Evolutionary conservation across 2,329 filamentous ascomycete genomes (phyloP), one percentile per base, ranked within the genome.

Genomic region (Coleophoma eucalyptorum): DNA sequence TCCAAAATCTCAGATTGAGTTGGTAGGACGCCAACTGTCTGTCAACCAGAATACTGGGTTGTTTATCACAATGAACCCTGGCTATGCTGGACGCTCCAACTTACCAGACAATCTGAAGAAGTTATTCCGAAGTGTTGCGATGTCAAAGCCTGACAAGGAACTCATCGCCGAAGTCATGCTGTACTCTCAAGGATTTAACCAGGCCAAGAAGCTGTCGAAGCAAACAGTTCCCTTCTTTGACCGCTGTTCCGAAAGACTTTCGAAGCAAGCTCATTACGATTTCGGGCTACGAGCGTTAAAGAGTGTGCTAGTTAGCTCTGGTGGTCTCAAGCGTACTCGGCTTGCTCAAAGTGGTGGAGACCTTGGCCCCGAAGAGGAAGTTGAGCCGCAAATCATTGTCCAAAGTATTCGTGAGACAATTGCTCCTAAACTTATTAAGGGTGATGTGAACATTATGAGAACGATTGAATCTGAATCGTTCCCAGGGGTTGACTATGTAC

Each of bases 31-130:
- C 50, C 91, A 95, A 60, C 79, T 99, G 44, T 83, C 80, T 56
- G 94, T 99, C 59, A 95, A 96, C 64, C 79, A 81, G 54, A 96
- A 97, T 67, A 97, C 95, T 46, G 94, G 94, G 61, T 94, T 99
- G 67, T 99, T 99, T 76, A 99, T 99, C 68, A 99, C 94, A 37
- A 99, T 99, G 95, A 99, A 99, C 69, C 94, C 94, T 68, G 94
- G 94, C 48, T 99, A 99, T 72, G 94, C 94, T 48, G 94, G 94
- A 51, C 90, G 94, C 71, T 99, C 94, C 46, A 99, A 99, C 71
- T 74, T 99, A 64, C 94, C 94, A 2, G 94, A 99, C 73, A 99
- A 99, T 69, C 72, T 99, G 74, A 99, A 99, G 83, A 99, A 99
- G 73, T 78, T 99, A 38, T 99, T 99, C 83, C 87, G 95, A 67